These are phyloP conservation scores for Amaranthus hypochondriacus DNA, from an alignment of 148 eudicot genomes.

Conservation along the genomic window DNA sequence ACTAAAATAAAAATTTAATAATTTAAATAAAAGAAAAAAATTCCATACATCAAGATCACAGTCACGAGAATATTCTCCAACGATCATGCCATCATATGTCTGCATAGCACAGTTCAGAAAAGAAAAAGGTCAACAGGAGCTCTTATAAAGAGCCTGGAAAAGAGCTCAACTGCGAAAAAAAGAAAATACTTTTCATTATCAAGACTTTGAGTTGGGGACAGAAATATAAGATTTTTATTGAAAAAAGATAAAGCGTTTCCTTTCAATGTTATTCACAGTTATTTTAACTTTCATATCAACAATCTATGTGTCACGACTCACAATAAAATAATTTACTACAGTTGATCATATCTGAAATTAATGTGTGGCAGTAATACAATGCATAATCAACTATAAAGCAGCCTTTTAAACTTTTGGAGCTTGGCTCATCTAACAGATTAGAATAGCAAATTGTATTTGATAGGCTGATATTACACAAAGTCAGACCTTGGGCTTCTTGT, in stretches of 20 bases:
- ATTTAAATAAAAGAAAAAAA: slow-evolving; percentile 1
- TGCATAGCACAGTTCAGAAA: slow-evolving; percentile 26
- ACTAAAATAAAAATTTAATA: neutral
- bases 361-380: too few species aligned
- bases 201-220: neutral
- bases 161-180: neutral
- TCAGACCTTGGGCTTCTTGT: too few species aligned
- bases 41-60: slow-evolving; percentile 92
- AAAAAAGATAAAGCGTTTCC: neutral
- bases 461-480: too few species aligned
- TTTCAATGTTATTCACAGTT: neutral
- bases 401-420: too few species aligned
- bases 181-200: neutral
- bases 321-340: neutral
- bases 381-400: too few species aligned
- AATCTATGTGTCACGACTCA: slow-evolving; percentile 2
- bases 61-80: slow-evolving; percentile 95
- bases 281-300: neutral
- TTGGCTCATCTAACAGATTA: too few species aligned
- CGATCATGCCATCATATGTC: slow-evolving; percentile 97
- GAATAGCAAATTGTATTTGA: too few species aligned
- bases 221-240: neutral
- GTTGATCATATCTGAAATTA: neutral
- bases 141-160: neutral
- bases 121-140: slow-evolving; percentile 2